phyloP scores from a whole-genome alignment of 2,329 filamentous ascomycete genomes.

The Botryotinia calthae region DNA sequence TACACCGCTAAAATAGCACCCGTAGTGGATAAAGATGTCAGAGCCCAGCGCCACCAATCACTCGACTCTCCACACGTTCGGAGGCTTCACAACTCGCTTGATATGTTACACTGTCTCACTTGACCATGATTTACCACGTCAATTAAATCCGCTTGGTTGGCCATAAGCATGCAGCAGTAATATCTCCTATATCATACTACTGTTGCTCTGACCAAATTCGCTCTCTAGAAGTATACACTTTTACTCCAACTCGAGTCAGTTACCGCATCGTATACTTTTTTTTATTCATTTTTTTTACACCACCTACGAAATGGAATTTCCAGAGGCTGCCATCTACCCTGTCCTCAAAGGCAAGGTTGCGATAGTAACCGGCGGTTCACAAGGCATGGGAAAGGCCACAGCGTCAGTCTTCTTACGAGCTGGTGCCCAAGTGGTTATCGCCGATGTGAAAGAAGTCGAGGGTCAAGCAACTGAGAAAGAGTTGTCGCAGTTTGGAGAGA shows the following conservation, averaged over 20 bases:
- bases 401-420: conserved; percentile 11
- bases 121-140: neutral
- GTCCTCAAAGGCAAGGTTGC: conserved; percentile 25
- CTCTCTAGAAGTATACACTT: neutral
- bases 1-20: neutral
- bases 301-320: conserved; percentile 11
- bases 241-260: neutral
- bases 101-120: neutral
- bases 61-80: neutral
- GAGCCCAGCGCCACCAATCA: neutral
- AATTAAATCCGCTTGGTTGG: neutral
- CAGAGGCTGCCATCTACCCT: conserved; percentile 20
- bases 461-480: conserved; percentile 9
- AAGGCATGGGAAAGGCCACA: conserved; percentile 41
- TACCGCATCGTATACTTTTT: neutral
- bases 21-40: neutral
- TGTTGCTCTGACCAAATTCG: neutral
- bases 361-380: conserved; percentile 24
- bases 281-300: neutral
- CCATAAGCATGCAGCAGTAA: neutral
- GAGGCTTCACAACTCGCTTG: neutral
- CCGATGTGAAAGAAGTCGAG: conserved; percentile 7
- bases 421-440: conserved; percentile 17
- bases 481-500: conserved; percentile 8
- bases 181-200: neutral